Percentiles rank a stretch among this genome's conserved stretches.
phyloP scores from a whole-genome alignment of 2,329 filamentous ascomycete genomes.

The Ceratocystis cubensis region DNA sequence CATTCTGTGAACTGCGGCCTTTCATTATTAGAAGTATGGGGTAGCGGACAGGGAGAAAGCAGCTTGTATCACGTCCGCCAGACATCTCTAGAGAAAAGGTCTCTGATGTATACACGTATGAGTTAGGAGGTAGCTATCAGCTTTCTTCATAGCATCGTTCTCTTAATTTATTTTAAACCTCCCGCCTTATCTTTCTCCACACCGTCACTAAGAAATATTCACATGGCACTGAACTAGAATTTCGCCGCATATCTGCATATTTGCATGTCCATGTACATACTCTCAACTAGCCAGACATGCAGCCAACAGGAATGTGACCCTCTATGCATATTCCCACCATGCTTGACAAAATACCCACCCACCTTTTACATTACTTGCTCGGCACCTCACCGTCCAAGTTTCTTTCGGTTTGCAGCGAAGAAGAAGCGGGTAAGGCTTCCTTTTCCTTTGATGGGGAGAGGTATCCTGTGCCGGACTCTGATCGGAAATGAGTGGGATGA shows the following conservation, averaged over 20 bases:
- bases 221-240: not conserved
- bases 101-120: not conserved
- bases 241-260: not conserved
- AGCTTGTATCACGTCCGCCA: constrained; percentile 3
- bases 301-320: not conserved
- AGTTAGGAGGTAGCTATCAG: not conserved
- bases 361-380: not conserved
- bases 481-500: not conserved
- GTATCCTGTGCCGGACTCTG: not conserved
- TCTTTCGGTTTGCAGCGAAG: not conserved
- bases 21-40: not conserved
- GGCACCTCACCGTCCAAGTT: not conserved
- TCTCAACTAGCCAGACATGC: not conserved
- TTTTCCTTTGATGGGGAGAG: not conserved
- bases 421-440: not conserved
- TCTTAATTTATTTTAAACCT: not conserved
- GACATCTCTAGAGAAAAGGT: not conserved
- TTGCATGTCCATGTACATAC: not conserved
- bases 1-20: not conserved
- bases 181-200: not conserved
- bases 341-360: not conserved
- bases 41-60: not conserved
- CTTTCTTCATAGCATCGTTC: not conserved
- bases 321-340: not conserved
- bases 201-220: not conserved